Evolutionary conservation across 2,329 filamentous ascomycete genomes (phyloP).

Genomic region (Pseudogymnoascus destructans): DNA sequence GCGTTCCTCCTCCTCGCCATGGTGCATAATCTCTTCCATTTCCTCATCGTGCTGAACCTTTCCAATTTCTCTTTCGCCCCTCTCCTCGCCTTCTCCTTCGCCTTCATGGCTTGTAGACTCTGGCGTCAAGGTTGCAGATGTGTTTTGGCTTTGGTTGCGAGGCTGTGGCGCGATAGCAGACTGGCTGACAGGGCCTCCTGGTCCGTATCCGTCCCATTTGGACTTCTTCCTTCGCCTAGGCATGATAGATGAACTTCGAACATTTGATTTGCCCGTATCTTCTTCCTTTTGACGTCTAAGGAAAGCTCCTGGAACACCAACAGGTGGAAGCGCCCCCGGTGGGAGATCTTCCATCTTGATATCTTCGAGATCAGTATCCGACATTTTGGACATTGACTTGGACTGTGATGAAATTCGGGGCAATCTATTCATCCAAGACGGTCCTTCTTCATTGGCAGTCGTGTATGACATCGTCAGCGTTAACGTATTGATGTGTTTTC

Average conservation of each 20-base stretch:
- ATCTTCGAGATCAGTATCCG: conserved; percentile 59
- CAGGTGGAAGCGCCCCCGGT: conserved; percentile 57
- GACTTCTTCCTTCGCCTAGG: conserved; percentile 51
- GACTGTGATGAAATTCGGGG: conserved; percentile 55
- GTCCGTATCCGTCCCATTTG: conserved; percentile 58
- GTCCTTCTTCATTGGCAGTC: conserved; percentile 72
- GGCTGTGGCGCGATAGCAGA: conserved; percentile 70
- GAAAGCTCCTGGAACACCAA: conserved; percentile 62
- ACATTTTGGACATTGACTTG: conserved; percentile 77
- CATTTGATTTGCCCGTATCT: conserved; percentile 26
- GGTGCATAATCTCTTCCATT: conserved; percentile 25
- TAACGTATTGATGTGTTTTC: conserved; percentile 95
- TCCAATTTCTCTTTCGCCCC: conserved; percentile 17
- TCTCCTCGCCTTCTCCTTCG: conserved; percentile 24
- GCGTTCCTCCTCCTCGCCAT: conserved; percentile 26
- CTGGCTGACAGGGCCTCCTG: conserved; percentile 77
- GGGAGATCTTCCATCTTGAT: conserved; percentile 47
- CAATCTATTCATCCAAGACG: conserved; percentile 88
- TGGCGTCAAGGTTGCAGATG: conserved; percentile 23
- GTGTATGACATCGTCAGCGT: conserved; percentile 96
- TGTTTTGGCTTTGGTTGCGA: conserved; percentile 21
- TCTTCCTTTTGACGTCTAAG: conserved; percentile 75
- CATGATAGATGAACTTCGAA: conserved; percentile 44
- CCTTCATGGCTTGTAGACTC: conserved; percentile 20
- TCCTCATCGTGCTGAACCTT: conserved; percentile 27